Evolutionary conservation across 495 filamentous ascomycete species (phyloP).

Genomic region (Margaritispora aquatica): DNA sequence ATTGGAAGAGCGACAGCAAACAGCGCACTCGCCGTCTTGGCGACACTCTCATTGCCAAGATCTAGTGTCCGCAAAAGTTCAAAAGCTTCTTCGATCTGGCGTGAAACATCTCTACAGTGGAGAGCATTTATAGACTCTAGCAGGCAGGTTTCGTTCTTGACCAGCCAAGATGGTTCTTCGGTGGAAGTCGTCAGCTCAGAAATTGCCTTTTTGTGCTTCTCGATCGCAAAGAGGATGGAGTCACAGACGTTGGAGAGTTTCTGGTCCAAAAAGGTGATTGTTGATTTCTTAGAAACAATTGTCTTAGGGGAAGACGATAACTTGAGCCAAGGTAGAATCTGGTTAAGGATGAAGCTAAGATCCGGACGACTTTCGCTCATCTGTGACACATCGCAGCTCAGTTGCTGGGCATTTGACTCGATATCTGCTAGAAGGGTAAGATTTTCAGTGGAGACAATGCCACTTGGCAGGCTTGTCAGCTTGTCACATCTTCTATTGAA

Average conservation of each 20-base stretch:
- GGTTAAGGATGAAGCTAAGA: conserved; percentile 55
- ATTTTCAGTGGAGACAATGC: conserved; percentile 42
- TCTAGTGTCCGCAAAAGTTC: conserved; percentile 43
- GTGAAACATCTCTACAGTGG: conserved; percentile 47
- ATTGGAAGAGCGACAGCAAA: conserved; percentile 67
- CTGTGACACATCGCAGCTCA: conserved; percentile 38
- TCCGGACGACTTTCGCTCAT: conserved; percentile 44
- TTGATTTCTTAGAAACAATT: neutral
- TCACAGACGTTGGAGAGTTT: conserved; percentile 54
- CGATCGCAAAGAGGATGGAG: conserved; percentile 65
- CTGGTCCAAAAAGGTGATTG: conserved; percentile 43
- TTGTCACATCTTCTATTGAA: conserved; percentile 34
- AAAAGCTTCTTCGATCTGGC: conserved; percentile 43
- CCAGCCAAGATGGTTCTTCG: conserved; percentile 58
- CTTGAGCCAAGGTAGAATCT: conserved; percentile 46
- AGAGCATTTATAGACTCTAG: conserved; percentile 50
- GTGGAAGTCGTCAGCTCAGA: conserved; percentile 40
- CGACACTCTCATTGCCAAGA: conserved; percentile 31
- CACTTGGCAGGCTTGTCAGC: conserved; percentile 47
- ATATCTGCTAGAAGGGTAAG: conserved; percentile 39
- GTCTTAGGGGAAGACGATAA: neutral
- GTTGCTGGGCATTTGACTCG: conserved; percentile 31
- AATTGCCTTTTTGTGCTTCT: conserved; percentile 53
- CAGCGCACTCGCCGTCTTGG: conserved; percentile 49
- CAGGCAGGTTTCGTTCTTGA: conserved; percentile 52